Evolutionary conservation across 768 basidiomycete genomes (phyloP).

Genomic region (Coprinellus micaceus): DNA sequence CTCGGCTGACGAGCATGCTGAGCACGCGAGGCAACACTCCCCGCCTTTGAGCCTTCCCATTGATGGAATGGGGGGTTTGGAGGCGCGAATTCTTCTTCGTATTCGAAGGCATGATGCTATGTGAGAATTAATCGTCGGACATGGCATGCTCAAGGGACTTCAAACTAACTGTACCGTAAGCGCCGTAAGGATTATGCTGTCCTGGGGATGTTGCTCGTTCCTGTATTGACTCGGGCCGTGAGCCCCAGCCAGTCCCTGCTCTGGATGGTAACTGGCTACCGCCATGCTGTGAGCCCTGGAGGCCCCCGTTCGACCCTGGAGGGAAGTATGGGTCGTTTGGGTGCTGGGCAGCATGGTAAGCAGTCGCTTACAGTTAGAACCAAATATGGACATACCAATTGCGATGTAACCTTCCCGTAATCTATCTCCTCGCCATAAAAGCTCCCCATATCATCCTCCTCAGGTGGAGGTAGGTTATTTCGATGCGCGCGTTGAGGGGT

Average conservation of each 20-base stretch:
- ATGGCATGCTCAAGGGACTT: neutral
- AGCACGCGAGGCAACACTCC: neutral
- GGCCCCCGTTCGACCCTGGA: neutral
- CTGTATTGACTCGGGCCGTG: too few species aligned
- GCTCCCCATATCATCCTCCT: neutral
- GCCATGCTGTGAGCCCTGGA: neutral
- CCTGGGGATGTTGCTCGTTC: too few species aligned
- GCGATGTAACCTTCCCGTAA: neutral
- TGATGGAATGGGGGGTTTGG: neutral
- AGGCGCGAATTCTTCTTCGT: neutral
- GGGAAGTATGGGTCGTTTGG: slow-evolving; percentile 1
- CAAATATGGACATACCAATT: neutral
- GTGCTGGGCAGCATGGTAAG: slow-evolving; percentile 1
- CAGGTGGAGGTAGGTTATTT: neutral
- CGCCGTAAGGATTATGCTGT: too few species aligned
- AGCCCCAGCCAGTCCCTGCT: too few species aligned
- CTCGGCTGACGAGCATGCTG: neutral
- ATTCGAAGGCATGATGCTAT: neutral
- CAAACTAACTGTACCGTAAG: too few species aligned
- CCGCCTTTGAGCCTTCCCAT: neutral
- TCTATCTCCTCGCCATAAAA: slow-evolving; percentile 6
- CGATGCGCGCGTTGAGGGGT: neutral
- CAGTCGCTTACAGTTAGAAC: neutral
- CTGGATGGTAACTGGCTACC: neutral
- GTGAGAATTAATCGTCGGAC: neutral